Conservation (phyloP, 176 grass and related monocot genomes). For the Cocos nucifera region DNA sequence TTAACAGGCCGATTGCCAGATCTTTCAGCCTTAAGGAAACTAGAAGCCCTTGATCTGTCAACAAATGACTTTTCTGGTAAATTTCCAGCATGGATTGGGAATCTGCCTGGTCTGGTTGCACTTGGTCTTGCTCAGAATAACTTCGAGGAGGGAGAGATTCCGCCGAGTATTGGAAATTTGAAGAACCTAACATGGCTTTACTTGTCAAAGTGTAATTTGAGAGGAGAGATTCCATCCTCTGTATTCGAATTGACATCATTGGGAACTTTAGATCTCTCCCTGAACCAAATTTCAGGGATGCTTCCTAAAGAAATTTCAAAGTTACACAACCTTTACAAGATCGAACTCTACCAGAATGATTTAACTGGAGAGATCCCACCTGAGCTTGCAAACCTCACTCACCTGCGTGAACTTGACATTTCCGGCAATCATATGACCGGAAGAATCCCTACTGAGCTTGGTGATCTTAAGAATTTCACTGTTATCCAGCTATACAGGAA, state of each 20-base stretch:
- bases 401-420: conserved; percentile 48
- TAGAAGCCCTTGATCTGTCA: conserved; percentile 42
- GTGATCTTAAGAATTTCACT: conserved; percentile 35
- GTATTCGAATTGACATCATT: conserved; percentile 45
- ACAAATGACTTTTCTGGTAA: conserved; percentile 35
- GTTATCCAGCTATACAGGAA: conserved; percentile 64
- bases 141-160: conserved; percentile 45
- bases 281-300: conserved; percentile 38
- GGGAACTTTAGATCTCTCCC: conserved; percentile 59
- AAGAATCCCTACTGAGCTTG: conserved; percentile 32
- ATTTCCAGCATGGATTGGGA: conserved; percentile 48
- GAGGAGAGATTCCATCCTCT: conserved; percentile 41
- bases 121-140: conserved; percentile 45
- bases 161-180: conserved; percentile 46
- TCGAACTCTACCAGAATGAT: conserved; percentile 74
- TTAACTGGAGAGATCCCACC: conserved; percentile 48
- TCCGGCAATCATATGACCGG: conserved; percentile 60
- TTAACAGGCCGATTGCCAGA: conserved; percentile 50
- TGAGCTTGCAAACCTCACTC: conserved; percentile 40
- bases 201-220: conserved; percentile 34
- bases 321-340: conserved; percentile 43
- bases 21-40: conserved; percentile 28
- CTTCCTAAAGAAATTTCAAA: conserved; percentile 47
- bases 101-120: conserved; percentile 19
- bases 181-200: conserved; percentile 77